Base-by-base conservation (phyloP, 345 rosid species). In the Balakata baccata region DNA sequence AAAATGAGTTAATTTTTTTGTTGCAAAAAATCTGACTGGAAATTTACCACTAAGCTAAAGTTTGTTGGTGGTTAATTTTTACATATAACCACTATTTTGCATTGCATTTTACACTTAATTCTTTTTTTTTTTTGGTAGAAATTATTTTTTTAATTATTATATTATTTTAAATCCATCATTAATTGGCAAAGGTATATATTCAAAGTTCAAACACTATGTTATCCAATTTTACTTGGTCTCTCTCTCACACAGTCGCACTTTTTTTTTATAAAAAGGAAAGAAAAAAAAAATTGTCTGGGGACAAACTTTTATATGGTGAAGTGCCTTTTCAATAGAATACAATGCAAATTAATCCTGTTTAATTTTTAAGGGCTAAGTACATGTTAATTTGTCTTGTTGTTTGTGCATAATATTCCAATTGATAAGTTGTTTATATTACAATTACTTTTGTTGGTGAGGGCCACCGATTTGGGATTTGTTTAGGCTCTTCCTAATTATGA, bases 351-450 rank as follows among this genome's bases (percentile, higher is more conserved):
- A n/a, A n/a, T 39, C 68, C 23, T 66, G 74, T 66, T 74, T 74
- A 51, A 58, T 51, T 64, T 64, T 65, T 45, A 29, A 12, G 29
- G 53, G 14, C 22, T 62, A 72, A 71, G 59, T 74, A 72, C 76
- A 50, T 29, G 23, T 68, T 66, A 72, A 66, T 80, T 81, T 84
- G 85, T 85, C 88, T 85, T 80, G 79, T 84, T 89, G 85, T 89
- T 78, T 75, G 88, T 85, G 89, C 82, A 61, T 80, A 46, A 73
- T 82, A 61, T 68, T 47, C 63, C 63, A 50, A 29, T 73, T 63
- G 77, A 75, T 70, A 51, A 65, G 58, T 66, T 69, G 50, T 29
- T 71, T 57, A 61, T 73, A 52, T 64, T 69, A 70, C 73, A 74
- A 14, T 54, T 47, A 39, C 79, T 80, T 85, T 84, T 64, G 71